phyloP scores from a whole-genome alignment of 805 yeast genomes.

The Scheffersomyces spartinae region DNA sequence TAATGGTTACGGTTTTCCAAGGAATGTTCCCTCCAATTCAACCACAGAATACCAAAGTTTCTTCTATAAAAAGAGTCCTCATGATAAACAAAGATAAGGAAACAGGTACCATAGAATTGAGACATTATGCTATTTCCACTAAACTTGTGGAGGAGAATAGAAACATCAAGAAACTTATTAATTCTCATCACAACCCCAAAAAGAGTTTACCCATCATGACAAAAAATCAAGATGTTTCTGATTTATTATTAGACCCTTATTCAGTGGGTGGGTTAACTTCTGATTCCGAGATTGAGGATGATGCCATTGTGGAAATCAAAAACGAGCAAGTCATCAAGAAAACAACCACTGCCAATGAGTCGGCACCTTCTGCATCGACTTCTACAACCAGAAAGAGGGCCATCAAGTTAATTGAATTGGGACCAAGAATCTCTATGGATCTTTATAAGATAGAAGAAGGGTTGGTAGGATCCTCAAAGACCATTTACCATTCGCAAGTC shows the following conservation, averaged over 20 bases:
- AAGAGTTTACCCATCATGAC: slow-evolving; percentile 63
- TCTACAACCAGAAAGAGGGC: slow-evolving; percentile 54
- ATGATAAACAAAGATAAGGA: slow-evolving; percentile 64
- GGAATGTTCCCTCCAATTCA: slow-evolving; percentile 92
- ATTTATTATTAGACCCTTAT: slow-evolving; percentile 73
- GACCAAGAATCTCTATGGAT: slow-evolving; percentile 74
- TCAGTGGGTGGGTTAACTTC: slow-evolving; percentile 73
- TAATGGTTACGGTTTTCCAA: slow-evolving; percentile 83
- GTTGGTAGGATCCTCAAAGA: slow-evolving; percentile 70
- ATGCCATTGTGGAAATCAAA: slow-evolving; percentile 56
- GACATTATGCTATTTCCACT: slow-evolving; percentile 86
- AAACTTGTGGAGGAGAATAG: slow-evolving; percentile 69
- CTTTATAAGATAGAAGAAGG: slow-evolving; percentile 88
- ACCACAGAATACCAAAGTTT: slow-evolving; percentile 68
- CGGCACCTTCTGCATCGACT: slow-evolving; percentile 6
- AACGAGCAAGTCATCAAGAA: slow-evolving; percentile 3
- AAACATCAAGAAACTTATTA: slow-evolving; percentile 60
- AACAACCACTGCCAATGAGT: slow-evolving; percentile 5
- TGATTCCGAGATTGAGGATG: slow-evolving; percentile 92
- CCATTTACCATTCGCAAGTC: slow-evolving; percentile 67
- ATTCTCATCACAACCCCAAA: slow-evolving; percentile 45
- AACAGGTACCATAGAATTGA: slow-evolving; percentile 65
- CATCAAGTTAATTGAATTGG: slow-evolving; percentile 82
- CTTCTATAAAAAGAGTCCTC: slow-evolving; percentile 71
- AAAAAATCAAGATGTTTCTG: slow-evolving; percentile 64